These are phyloP conservation scores for Penicillium sp. DNA, from an alignment of 2,329 filamentous ascomycete species.

Conservation along the genomic window DNA sequence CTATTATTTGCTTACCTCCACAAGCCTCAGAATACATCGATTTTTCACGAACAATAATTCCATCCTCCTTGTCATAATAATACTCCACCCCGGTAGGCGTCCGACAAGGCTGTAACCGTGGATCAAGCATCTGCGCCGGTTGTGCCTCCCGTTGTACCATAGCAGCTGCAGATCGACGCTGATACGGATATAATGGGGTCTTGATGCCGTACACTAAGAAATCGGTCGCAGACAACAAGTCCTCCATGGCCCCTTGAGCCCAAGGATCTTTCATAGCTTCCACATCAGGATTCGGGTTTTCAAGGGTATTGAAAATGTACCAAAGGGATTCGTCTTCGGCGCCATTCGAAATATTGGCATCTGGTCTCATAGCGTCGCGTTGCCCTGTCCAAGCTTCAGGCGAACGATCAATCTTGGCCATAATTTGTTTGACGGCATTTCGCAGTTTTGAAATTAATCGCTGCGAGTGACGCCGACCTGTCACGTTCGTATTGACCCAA, in stretches of 20 bases:
- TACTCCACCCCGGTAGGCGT: constrained; percentile 64
- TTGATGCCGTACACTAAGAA: constrained; percentile 38
- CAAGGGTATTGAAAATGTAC: constrained; percentile 52
- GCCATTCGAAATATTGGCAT: constrained; percentile 13
- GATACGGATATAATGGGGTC: constrained; percentile 72
- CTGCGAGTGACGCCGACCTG: constrained; percentile 34
- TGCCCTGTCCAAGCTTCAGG: constrained; percentile 40
- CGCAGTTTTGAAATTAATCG: constrained; percentile 35
- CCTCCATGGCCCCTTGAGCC: constrained; percentile 37
- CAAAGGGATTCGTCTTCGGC: constrained; percentile 47
- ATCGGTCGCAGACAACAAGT: constrained; percentile 30
- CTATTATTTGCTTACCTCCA: constrained; percentile 58
- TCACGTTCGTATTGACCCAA: constrained; percentile 44
- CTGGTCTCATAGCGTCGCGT: constrained; percentile 7
- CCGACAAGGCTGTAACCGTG: constrained; percentile 61
- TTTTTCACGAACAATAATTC: constrained; percentile 63
- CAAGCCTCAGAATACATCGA: constrained; percentile 69
- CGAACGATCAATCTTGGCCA: constrained; percentile 42
- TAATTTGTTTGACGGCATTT: constrained; percentile 39
- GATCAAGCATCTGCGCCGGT: constrained; percentile 67
- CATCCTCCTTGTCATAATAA: constrained; percentile 68
- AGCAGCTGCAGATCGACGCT: constrained; percentile 72
- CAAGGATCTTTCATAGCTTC: constrained; percentile 32
- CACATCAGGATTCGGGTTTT: constrained; percentile 39
- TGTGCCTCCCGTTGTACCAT: constrained; percentile 81